These are phyloP conservation scores for Quercus mongolica DNA, from an alignment of 306 rosid species.

Conservation along the genomic window DNA sequence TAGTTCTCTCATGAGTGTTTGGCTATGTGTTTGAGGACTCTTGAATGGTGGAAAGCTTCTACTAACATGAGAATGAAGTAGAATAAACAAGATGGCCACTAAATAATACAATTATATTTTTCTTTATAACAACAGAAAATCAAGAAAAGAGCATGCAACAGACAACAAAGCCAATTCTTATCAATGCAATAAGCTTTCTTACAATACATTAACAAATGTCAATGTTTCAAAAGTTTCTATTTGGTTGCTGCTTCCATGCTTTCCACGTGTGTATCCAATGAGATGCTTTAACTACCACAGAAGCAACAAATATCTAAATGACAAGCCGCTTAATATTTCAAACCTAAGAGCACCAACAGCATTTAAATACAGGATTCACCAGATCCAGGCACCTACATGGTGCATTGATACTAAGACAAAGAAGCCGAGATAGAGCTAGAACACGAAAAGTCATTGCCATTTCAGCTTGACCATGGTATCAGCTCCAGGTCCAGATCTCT, in stretches of 20 bases:
- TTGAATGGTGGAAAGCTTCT: no score
- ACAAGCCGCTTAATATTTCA: neutral
- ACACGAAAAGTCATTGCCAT: neutral
- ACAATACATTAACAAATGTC: neutral
- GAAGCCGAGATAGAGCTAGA: neutral
- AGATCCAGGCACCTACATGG: slow-evolving; percentile 1
- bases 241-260: slow-evolving; percentile 5
- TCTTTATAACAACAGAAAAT: neutral
- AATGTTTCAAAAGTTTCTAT: neutral
- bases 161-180: neutral
- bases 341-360: neutral
- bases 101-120: neutral
- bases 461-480: neutral
- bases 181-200: neutral
- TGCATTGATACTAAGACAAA: neutral
- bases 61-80: neutral
- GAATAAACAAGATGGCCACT: neutral
- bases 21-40: no score
- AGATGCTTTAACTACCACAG: neutral
- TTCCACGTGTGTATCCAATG: neutral
- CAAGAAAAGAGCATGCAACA: neutral
- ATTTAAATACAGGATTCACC: neutral
- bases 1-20: no score
- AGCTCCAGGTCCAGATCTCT: neutral
- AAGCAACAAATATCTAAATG: slow-evolving; percentile 5